These are phyloP conservation scores for Geranomyces variabilis DNA, from an alignment of 192 early-diverging fungal species.

Conservation along the genomic window DNA sequence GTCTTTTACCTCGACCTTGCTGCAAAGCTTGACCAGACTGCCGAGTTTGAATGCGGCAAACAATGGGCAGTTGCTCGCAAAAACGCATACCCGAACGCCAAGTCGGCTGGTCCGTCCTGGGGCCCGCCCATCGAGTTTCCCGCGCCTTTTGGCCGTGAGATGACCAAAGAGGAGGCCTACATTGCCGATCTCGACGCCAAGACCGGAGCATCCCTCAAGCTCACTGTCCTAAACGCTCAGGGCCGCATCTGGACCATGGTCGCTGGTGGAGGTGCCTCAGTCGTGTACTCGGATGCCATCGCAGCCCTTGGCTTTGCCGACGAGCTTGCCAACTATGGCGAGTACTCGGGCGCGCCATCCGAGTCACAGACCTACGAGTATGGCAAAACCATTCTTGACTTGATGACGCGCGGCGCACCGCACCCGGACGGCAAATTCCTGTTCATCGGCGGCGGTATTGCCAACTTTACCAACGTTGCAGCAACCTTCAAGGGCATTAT, in stretches of 20 bases:
- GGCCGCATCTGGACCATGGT: constrained; percentile 99
- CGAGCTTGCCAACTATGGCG: constrained; percentile 99
- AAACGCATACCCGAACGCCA: constrained; percentile 50
- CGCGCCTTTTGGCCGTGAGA: constrained; percentile 95
- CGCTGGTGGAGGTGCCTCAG: constrained; percentile 97
- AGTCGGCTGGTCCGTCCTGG: constrained; percentile 53
- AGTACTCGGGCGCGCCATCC: constrained; percentile 99
- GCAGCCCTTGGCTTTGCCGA: constrained; percentile 91
- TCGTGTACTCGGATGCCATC: constrained; percentile 98
- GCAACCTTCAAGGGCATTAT: constrained; percentile 99
- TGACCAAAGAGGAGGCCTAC: constrained; percentile 97
- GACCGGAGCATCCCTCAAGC: constrained; percentile 97
- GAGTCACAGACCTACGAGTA: constrained; percentile 99
- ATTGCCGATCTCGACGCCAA: constrained; percentile 97
- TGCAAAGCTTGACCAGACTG: constrained; percentile 98
- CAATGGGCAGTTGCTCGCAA: constrained; percentile 92
- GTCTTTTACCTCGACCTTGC: constrained; percentile 95
- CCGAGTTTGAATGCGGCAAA: constrained; percentile 93
- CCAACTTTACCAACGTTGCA: constrained; percentile 99
- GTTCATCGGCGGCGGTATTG: constrained; percentile 99
- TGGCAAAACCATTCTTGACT: constrained; percentile 95
- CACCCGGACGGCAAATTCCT: constrained; percentile 94
- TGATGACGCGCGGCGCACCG: constrained; percentile 89
- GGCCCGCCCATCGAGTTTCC: constrained; percentile 96
- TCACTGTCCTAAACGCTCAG: constrained; percentile 93